Base-by-base conservation (phyloP, 108 stramenopile genomes). In the Cyclotella choctawhatcheeana region DNA sequence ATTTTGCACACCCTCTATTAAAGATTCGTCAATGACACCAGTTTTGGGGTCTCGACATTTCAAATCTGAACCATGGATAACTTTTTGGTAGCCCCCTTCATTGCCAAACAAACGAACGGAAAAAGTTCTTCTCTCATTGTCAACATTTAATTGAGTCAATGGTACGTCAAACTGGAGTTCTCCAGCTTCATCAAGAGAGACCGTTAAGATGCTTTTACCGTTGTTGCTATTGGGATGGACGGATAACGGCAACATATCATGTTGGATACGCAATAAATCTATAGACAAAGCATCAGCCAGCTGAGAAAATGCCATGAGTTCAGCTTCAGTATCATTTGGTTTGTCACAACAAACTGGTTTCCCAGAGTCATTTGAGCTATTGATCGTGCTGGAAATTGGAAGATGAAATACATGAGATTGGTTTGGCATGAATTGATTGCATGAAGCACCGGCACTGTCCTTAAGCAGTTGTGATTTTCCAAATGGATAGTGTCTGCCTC, bases 401-500 rank as follows among this genome's bases (percentile, higher is more conserved):
- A 95, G 73, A 44, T 88, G 88, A 53, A 91, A 86, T 0, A 89
- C 79, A 50, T 83, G 80, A 21, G 84, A 66, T 30, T 67, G 40
- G 53, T 82, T 64, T 29, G 77, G 73, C 25, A 73, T 40, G 27
- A 74, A 74, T 18, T 55, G 58, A 31, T 21, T 47, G 5, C 32
- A 64, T 30, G 44, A 58, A 18, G 16, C 21, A 20, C 14, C 48
- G 34, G n/a, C 22, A 1, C 45, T 62, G 26, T n/a, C 43, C n/a
- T 21, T 44, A 21, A 69, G 53, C 4, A 33, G 44, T 22, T 48
- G 31, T 17, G 80, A 82, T 56, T 77, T 90, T 21, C 94, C 94
- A 81, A 95, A 95, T 0, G 94, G 94, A 84, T 87, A 93, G 74
- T 95, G 91, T 52, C 81, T 86, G 8, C 67, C 63, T 27, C 94